Evolutionary conservation across 306 rosid genomes (phyloP), one percentile per base, ranked within the genome.

Genomic region (Erythrophleum fordii): DNA sequence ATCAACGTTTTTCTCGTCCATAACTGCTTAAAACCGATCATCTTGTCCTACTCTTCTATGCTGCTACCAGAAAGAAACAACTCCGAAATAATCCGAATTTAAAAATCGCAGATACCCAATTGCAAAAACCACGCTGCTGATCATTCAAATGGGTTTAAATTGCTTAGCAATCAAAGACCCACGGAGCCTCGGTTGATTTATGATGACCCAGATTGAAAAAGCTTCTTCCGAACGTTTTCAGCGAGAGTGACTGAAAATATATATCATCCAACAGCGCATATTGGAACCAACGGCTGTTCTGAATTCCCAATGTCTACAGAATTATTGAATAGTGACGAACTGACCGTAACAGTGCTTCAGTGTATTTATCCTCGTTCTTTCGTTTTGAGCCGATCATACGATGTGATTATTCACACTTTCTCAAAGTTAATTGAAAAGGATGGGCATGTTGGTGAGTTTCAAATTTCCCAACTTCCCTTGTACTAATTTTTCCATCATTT

Each of bases 1-100:
- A 86, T 78, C 59, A 95, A n/a, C 1, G 93, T 91, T 56, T 90
- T 88, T 81, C 81, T 86, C n/a, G 91, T 87, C 73, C 88, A 95
- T 74, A 87, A 83, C 60, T 80, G 80, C 26, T 69, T 76, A 12
- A 76, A 85, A 55, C 2, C 56, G 44, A 26, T 16, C 92, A 87
- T 93, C 37, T 53, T 85, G 59, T 51, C 55, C 48, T 23, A 39
- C 28, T 69, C 42, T 14, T 13, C 65, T 5, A 51, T 31, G 22
- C 79, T 11, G 25, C 11, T 23, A 58, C 41, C 68, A 61, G 65
- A 64, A 77, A 65, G 23, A 68, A 28, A 28, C 31, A 58, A 55
- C 11, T 34, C 53, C 74, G 14, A 56, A 65, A 53, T 4, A 29
- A 31, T 65, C 49, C 35, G 31, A 67, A 41, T 10, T 18, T n/a